Conservation (phyloP, 2,329 filamentous ascomycete species). For the Colletotrichum endophyticum region DNA sequence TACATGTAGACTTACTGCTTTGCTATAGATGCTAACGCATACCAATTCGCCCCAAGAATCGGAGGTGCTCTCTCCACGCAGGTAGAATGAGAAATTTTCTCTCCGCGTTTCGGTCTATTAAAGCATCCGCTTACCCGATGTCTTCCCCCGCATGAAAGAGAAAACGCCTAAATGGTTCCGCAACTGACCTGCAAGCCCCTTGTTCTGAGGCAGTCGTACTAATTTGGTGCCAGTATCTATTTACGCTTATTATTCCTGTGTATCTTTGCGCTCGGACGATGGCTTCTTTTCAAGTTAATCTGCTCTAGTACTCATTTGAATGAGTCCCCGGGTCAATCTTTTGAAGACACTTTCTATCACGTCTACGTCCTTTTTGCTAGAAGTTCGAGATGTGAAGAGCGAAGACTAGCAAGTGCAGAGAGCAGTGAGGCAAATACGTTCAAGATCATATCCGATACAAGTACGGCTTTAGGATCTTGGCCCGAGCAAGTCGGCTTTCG, state of each 20-base stretch:
- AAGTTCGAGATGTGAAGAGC: neutral
- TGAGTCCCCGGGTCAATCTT: neutral
- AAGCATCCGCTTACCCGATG: neutral
- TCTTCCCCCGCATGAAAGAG: neutral
- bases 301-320: rapidly evolving
- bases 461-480: neutral
- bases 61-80: neutral
- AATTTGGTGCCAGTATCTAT: neutral
- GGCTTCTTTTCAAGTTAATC: neutral
- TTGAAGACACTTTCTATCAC: neutral
- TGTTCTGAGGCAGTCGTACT: neutral
- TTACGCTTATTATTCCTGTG: neutral
- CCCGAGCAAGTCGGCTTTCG: neutral
- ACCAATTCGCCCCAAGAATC: neutral
- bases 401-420: neutral
- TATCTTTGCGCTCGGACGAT: neutral
- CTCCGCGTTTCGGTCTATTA: neutral
- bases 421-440: neutral
- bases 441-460: neutral
- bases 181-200: neutral
- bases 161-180: neutral
- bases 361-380: neutral
- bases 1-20: neutral
- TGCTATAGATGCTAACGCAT: neutral
- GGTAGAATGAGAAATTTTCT: neutral